Percentiles rank a stretch among this genome's conserved stretches.
Evolutionary conservation across 805 yeast genomes (phyloP).

Genomic region (Cyberlindnera lachancei): DNA sequence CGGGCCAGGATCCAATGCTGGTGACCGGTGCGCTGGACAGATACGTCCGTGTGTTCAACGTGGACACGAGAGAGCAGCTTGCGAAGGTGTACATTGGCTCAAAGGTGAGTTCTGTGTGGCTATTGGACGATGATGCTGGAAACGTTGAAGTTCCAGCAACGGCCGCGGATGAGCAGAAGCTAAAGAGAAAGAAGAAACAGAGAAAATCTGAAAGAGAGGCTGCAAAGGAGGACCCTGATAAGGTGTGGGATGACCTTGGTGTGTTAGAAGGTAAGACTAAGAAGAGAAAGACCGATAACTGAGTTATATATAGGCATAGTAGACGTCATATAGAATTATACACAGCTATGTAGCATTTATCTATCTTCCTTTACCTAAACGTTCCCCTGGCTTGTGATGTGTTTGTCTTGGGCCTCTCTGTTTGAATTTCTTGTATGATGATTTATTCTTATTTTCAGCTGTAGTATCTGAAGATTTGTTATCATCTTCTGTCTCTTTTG

Average conservation of each 20-base stretch:
- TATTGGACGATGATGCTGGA: constrained; percentile 38
- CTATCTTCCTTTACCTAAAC: neutral
- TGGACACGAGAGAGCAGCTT: constrained; percentile 43
- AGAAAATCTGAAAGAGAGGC: constrained; percentile 30
- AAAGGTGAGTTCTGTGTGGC: constrained; percentile 47
- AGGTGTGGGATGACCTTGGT: constrained; percentile 30
- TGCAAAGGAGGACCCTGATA: constrained; percentile 27
- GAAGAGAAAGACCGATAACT: constrained; percentile 12
- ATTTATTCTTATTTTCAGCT: constrained; percentile 21
- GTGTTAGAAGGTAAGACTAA: constrained; percentile 11
- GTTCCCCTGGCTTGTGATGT: no score
- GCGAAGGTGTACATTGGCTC: constrained; percentile 75
- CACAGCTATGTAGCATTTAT: constrained; percentile 1
- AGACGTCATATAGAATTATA: neutral
- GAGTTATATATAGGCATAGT: neutral
- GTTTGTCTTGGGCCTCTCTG: constrained; percentile 54
- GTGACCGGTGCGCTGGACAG: constrained; percentile 85
- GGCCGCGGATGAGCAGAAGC: constrained; percentile 21
- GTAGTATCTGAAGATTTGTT: neutral
- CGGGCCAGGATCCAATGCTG: constrained; percentile 35
- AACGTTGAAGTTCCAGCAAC: constrained; percentile 22
- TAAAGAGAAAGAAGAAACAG: constrained; percentile 27
- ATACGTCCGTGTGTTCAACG: constrained; percentile 71
- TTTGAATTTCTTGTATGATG: constrained; percentile 43
- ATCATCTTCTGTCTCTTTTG: no score